phyloP scores from a whole-genome alignment of 2,329 filamentous ascomycete species.

The Onygenales sp. region DNA sequence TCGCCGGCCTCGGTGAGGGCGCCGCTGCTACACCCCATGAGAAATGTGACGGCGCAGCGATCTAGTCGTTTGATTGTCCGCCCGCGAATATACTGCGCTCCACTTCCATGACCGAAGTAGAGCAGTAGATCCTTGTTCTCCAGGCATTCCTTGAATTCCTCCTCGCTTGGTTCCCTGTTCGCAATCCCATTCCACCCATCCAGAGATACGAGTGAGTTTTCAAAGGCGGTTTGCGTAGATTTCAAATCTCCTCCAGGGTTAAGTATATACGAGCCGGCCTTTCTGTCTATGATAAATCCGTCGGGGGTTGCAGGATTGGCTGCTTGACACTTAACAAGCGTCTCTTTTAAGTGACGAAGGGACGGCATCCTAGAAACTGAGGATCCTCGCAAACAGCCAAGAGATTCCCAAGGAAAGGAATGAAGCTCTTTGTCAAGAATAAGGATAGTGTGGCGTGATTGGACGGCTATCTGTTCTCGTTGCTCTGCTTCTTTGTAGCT shows the following conservation, averaged over 20 bases:
- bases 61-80: conserved; percentile 71
- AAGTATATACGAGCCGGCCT: conserved; percentile 58
- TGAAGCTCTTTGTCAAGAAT: conserved; percentile 88
- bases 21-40: conserved; percentile 92
- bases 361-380: conserved; percentile 85
- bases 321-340: conserved; percentile 49
- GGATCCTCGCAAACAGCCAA: conserved; percentile 70
- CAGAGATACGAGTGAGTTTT: conserved; percentile 50
- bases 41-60: conserved; percentile 69
- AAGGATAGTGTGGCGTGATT: conserved; percentile 62
- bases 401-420: conserved; percentile 88
- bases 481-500: conserved; percentile 55
- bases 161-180: conserved; percentile 61
- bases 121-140: conserved; percentile 62
- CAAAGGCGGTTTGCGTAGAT: conserved; percentile 68
- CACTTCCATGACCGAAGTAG: conserved; percentile 94
- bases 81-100: conserved; percentile 84
- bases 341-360: conserved; percentile 67
- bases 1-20: conserved; percentile 70
- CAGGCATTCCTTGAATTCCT: conserved; percentile 63
- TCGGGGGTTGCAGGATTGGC: conserved; percentile 6
- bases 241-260: conserved; percentile 81
- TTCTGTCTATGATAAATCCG: conserved; percentile 45
- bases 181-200: conserved; percentile 58
- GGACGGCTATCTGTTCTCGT: conserved; percentile 15